Evolutionary conservation across 495 filamentous ascomycete genomes (phyloP).

Genomic region (Emericellopsis terricola): DNA sequence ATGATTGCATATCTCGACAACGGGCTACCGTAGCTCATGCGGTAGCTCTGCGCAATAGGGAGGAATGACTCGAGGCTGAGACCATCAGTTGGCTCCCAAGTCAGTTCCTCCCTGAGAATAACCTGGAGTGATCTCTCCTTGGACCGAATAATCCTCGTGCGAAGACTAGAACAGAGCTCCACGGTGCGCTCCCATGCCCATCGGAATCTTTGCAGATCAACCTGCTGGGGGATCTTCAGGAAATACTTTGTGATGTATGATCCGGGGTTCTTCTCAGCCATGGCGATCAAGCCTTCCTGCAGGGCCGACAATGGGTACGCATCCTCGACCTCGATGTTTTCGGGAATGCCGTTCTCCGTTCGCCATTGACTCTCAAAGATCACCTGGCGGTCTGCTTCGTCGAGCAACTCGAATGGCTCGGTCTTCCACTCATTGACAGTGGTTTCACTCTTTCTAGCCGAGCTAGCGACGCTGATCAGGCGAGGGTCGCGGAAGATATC

Average conservation of each 20-base stretch:
- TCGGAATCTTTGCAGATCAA: background rate
- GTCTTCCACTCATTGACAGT: too few relatives aligned
- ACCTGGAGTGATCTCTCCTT: background rate
- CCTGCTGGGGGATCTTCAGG: background rate
- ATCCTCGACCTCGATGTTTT: constrained; percentile 22
- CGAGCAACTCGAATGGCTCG: background rate
- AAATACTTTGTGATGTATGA: background rate
- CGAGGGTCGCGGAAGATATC: constrained; percentile 28
- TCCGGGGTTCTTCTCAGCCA: background rate
- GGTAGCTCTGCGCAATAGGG: background rate
- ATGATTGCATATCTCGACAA: constrained; percentile 1
- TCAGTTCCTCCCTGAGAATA: background rate
- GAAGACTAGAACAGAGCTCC: background rate
- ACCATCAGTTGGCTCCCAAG: background rate
- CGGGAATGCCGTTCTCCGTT: background rate
- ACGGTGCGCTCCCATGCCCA: constrained; percentile 2
- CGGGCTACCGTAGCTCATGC: background rate
- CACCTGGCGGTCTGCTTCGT: too few relatives aligned
- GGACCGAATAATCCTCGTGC: constrained; percentile 1
- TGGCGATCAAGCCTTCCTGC: constrained; percentile 24
- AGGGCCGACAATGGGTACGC: constrained; percentile 41
- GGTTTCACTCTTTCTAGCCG: too few relatives aligned
- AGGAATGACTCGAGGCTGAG: background rate
- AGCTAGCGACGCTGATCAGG: background rate
- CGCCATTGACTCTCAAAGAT: too few relatives aligned